A percentile compares a stretch with the other conserved stretches of the same genome.
phyloP scores from a whole-genome alignment of 2,329 filamentous ascomycete species.

The Amylocarpus encephaloides region DNA sequence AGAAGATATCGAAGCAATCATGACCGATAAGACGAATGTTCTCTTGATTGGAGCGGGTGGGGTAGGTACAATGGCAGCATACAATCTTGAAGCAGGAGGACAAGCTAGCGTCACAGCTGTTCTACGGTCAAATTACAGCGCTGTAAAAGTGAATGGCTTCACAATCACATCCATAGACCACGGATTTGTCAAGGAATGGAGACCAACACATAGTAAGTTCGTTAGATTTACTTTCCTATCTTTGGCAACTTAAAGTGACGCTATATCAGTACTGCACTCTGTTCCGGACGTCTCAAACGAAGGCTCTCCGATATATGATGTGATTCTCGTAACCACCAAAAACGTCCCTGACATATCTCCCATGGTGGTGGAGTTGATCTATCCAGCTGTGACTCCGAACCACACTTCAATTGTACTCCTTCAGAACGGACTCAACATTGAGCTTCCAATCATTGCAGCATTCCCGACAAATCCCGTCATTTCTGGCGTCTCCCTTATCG shows the following conservation, averaged over 20 bases:
- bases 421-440: constrained; percentile 28
- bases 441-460: constrained; percentile 19
- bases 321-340: constrained; percentile 25
- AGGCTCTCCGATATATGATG: constrained; percentile 15
- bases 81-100: constrained; percentile 22
- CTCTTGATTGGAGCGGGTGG: constrained; percentile 23
- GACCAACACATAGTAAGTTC: constrained; percentile 17
- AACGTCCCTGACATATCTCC: constrained; percentile 33
- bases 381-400: constrained; percentile 20
- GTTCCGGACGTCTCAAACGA: constrained; percentile 10
- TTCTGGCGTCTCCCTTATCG: constrained; percentile 25
- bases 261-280: background rate
- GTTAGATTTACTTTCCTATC: background rate
- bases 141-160: constrained; percentile 21
- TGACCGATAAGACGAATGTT: constrained; percentile 18
- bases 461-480: constrained; percentile 23
- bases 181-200: constrained; percentile 20
- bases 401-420: constrained; percentile 23
- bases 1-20: background rate
- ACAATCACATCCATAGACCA: constrained; percentile 24
- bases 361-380: constrained; percentile 19
- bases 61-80: constrained; percentile 26
- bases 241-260: background rate
- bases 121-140: constrained; percentile 22
- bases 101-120: constrained; percentile 21